Evolutionary conservation across 2,329 filamentous ascomycete genomes (phyloP), one percentile per base, ranked within the genome.

Genomic region (Epichloe sp.): DNA sequence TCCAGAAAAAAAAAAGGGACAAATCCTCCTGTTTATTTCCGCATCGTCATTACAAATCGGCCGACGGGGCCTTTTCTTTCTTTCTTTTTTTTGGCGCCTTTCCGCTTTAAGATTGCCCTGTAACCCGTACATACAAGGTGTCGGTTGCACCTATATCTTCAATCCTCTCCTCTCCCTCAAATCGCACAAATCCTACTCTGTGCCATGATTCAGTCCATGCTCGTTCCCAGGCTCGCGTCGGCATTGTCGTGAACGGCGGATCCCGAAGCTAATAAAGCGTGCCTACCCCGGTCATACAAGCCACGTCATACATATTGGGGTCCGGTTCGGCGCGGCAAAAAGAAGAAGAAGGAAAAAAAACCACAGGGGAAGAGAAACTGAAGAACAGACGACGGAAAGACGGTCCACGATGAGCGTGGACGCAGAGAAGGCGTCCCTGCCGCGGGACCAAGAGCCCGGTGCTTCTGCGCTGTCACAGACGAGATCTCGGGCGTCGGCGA

Each of bases 351-450:
- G 8, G 17, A 19, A 19, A 21, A 7, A 4, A 41, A 21, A 19
- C 2, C 10, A 21, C 15, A 17, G 17, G n/a, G n/a, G 12, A 11
- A 12, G 19, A 10, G 40, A 23, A 11, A 42, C 3, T 26, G 3
- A 7, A 15, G 1, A 41, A 41, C 14, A 10, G 38, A 19, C 31
- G 10, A 31, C 31, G 31, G n/a, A 10, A 23, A 43, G 8, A 21
- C 19, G 5, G 40, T 42, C 4, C 41, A 3, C 8, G 3, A 48
- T 48, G 47, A 43, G 38, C n/a, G 23, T 15, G n/a, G 47, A 48
- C 17, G 40, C 45, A 38, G 52, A 53, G 41, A 51, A 53, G 41
- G 47, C 52, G 21, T 47, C 44, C 6, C 15, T 17, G 34, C 49
- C 43, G 21, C 17, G 31, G 7, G 48, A n/a, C 38, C 10, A 34